Percentiles rank a stretch among this genome's conserved stretches.
Conservation (phyloP, 2,329 filamentous ascomycete genomes). For the Pyricularia pennisetigena region DNA sequence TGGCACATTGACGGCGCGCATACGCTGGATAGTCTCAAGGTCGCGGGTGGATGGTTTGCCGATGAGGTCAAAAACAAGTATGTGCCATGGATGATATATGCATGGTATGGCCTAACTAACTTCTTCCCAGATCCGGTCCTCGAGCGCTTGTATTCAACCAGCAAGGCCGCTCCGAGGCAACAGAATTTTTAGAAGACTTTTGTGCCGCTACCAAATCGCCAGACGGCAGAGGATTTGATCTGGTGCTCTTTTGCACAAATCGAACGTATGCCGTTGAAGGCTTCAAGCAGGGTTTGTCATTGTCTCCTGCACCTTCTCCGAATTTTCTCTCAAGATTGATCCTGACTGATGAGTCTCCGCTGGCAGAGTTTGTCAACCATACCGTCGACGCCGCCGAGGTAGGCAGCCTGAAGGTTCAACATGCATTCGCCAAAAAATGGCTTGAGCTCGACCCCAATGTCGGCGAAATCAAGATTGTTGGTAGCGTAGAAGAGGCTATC, state of each 20-base stretch:
- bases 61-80: conserved; percentile 17
- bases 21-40: conserved; percentile 71
- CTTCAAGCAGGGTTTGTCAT: conserved; percentile 30
- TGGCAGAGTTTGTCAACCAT: conserved; percentile 44
- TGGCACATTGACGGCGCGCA: conserved; percentile 89
- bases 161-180: conserved; percentile 67
- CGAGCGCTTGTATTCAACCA: conserved; percentile 79
- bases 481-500: conserved; percentile 47
- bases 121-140: neutral
- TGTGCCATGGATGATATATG: conserved; percentile 8
- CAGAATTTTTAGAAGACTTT: conserved; percentile 51
- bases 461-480: conserved; percentile 32
- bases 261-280: conserved; percentile 36
- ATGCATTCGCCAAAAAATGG: conserved; percentile 41
- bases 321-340: conserved; percentile 8
- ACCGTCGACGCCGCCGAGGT: conserved; percentile 41
- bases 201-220: conserved; percentile 23
- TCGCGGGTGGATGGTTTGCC: conserved; percentile 71
- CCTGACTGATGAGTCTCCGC: neutral
- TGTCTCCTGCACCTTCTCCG: neutral
- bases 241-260: conserved; percentile 43
- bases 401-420: conserved; percentile 39
- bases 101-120: neutral
- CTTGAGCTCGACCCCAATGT: conserved; percentile 28
- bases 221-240: conserved; percentile 44